phyloP scores from a whole-genome alignment of 306 rosid species.

The Betula pendula region DNA sequence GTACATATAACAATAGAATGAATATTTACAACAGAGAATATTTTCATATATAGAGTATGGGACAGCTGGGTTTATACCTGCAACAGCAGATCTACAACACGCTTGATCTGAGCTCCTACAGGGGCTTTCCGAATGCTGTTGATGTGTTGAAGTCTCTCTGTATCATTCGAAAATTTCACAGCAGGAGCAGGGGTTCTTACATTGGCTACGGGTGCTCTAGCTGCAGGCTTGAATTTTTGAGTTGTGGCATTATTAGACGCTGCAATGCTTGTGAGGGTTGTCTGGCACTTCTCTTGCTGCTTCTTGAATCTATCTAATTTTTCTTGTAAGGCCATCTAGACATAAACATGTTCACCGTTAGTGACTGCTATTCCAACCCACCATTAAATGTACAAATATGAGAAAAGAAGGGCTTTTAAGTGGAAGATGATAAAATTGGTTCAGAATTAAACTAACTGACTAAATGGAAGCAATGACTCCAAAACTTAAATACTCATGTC shows the following conservation, averaged over 20 bases:
- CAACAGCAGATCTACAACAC: conserved; percentile 70
- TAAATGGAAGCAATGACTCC: not conserved
- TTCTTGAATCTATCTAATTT: conserved; percentile 63
- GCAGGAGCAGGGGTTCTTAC: conserved; percentile 53
- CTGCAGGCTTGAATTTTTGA: conserved; percentile 36
- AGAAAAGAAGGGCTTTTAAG: not conserved
- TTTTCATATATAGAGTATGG: not conserved
- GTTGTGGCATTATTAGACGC: conserved; percentile 33
- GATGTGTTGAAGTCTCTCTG: conserved; percentile 89
- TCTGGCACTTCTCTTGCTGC: conserved; percentile 70
- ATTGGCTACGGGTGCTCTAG: conserved; percentile 20
- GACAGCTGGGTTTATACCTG: conserved; percentile 48
- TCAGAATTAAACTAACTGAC: not conserved
- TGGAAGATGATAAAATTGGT: not conserved
- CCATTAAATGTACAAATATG: not conserved
- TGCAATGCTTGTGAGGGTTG: conserved; percentile 68
- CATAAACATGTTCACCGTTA: not conserved
- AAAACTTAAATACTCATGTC: no score
- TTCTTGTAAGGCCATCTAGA: conserved; percentile 66
- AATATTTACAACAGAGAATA: not conserved
- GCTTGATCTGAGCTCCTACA: conserved; percentile 91
- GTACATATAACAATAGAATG: not conserved
- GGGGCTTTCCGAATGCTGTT: conserved; percentile 74
- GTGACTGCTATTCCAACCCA: not conserved
- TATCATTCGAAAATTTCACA: conserved; percentile 82